A percentile compares a stretch with the other conserved stretches of the same genome.
These are phyloP conservation scores for Schizophyllum amplum DNA, from an alignment of 1,284 basidiomycete genomes.

Conservation along the genomic window DNA sequence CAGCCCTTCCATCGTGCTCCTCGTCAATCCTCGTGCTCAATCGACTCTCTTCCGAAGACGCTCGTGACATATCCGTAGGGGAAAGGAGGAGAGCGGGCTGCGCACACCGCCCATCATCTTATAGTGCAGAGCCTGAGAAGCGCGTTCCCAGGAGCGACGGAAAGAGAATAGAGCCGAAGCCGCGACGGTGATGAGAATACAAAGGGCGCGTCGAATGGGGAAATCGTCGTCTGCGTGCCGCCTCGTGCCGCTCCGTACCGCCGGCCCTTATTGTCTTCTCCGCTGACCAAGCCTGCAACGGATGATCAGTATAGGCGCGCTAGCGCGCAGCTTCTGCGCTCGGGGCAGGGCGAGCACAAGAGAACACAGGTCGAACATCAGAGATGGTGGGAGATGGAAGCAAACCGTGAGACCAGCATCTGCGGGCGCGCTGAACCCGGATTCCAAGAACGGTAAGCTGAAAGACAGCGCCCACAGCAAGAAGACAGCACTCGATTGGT, in stretches of 20 bases:
- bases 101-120: not conserved
- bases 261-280: not conserved
- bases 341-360: too few species aligned
- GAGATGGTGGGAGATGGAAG: not conserved
- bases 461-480: too few species aligned
- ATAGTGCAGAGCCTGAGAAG: not conserved
- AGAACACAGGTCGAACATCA: not conserved
- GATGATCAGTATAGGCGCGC: not conserved
- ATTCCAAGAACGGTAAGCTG: too few species aligned
- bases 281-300: not conserved
- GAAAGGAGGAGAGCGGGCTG: not conserved
- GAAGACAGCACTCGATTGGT: too few species aligned
- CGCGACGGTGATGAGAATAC: not conserved
- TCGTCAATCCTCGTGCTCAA: not conserved
- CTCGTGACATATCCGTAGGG: not conserved
- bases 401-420: not conserved
- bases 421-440: too few species aligned
- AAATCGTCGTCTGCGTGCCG: not conserved
- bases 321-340: not conserved
- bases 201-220: not conserved
- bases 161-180: not conserved
- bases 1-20: not conserved
- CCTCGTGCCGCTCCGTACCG: not conserved
- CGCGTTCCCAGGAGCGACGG: not conserved
- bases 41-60: not conserved